These are phyloP conservation scores for Chrysoporthe deuterocubensis DNA, from an alignment of 2,329 filamentous ascomycete genomes.

Conservation along the genomic window DNA sequence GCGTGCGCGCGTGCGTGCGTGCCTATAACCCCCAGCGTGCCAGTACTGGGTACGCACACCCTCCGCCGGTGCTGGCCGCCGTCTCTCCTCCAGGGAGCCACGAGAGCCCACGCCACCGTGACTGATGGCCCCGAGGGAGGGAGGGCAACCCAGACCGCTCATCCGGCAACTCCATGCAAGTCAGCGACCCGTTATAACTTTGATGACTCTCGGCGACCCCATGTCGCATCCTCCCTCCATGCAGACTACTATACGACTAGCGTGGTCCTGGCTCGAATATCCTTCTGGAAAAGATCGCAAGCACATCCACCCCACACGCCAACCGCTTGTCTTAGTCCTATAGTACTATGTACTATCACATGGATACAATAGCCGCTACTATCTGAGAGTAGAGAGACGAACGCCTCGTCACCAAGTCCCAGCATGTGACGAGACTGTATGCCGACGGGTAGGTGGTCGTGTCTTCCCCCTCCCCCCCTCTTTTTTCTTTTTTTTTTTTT, in stretches of 20 bases:
- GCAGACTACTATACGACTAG: background rate
- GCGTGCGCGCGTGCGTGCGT: too few relatives aligned
- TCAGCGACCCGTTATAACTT: background rate
- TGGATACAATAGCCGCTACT: background rate
- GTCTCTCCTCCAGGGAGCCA: background rate
- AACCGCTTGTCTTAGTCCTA: background rate
- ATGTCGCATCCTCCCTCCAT: conserved; percentile 3
- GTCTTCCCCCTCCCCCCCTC: too few relatives aligned
- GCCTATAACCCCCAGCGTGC: too few relatives aligned
- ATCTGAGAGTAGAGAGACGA: background rate
- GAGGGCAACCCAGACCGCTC: conserved; percentile 5
- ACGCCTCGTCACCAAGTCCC: background rate
- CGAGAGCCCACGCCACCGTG: background rate
- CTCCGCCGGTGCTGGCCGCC: too few relatives aligned
- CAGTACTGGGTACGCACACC: too few relatives aligned
- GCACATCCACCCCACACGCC: background rate
- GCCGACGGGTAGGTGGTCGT: background rate
- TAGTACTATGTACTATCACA: background rate
- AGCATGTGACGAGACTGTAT: background rate
- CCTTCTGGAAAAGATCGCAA: conserved; percentile 3
- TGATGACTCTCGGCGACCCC: conserved; percentile 1
- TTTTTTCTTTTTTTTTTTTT: background rate
- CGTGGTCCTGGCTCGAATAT: background rate
- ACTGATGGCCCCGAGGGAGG: background rate
- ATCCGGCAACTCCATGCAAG: conserved; percentile 7